Evolutionary conservation across 2,329 filamentous ascomycete genomes (phyloP), one percentile per base, ranked within the genome.

Genomic region (Clarireedia monteithiana): DNA sequence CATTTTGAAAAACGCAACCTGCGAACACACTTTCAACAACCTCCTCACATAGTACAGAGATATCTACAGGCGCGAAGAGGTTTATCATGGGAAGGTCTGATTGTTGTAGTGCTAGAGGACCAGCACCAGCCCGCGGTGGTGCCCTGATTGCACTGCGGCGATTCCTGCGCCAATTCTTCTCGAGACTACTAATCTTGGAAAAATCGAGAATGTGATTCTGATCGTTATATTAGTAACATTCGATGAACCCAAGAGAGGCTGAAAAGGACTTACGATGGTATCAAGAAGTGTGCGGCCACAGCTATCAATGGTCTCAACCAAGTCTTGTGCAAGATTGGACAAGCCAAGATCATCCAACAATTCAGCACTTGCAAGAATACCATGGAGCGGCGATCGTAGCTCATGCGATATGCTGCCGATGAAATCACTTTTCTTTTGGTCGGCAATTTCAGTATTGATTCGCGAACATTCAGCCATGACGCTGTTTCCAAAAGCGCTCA

Each of bases 321-420:
- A 53, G 12, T 63, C 59, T 39, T 61, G 64, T 47, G 68, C 64
- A 49, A 68, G 65, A 6, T 66, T 63, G 15, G 66, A 62, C 27
- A 64, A 57, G 15, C 60, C 62, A 6, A 74, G 74, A 15, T 78
- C 75, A 12, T 72, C 71, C 3, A 82, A 67, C 40, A 80, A 74
- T 54, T 79, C 77, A 1, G 73, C 71, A 60, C 69, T 80, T 0
- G 77, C 78, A 0, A 83, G 66, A 44, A 83, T 81, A 1, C 80
- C 80, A 58, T 83, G 79, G 2, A 83, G 65, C 0, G 80, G 80
- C 4, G 76, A 80, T 34, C 80, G 71, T 14, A 83, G 64, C 55
- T 83, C 80, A 63, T 83, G 80, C 17, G 78, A 81, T 59, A 83
- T 81, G 27, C 76, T 80, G 1, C 78, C 79, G 44, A 83, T 80